Evolutionary conservation across 768 basidiomycete genomes (phyloP).

Genomic region (Mycena metata): DNA sequence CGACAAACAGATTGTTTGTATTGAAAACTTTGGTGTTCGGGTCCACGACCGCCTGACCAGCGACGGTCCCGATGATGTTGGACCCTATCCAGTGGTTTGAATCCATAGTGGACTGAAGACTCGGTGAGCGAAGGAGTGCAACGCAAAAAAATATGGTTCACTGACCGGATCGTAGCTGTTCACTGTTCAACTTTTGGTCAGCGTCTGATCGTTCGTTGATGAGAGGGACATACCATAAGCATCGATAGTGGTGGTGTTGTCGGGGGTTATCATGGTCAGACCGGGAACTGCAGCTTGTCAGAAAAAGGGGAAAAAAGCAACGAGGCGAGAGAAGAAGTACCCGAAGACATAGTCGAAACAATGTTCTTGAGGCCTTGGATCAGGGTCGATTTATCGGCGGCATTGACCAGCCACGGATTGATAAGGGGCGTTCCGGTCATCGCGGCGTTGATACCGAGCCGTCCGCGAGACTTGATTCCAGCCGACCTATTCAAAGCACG

Average conservation of each 20-base stretch:
- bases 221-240: slow-evolving; percentile 42
- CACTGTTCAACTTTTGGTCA: slow-evolving; percentile 27
- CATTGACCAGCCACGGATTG: slow-evolving; percentile 57
- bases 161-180: slow-evolving; percentile 33
- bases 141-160: neutral
- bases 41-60: slow-evolving; percentile 53
- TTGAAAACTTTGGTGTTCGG: slow-evolving; percentile 54
- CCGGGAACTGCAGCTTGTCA: slow-evolving; percentile 41
- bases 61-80: slow-evolving; percentile 45
- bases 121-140: neutral
- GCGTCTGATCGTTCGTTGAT: neutral
- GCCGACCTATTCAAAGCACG: slow-evolving; percentile 43
- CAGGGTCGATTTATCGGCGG: slow-evolving; percentile 53
- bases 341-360: slow-evolving; percentile 39
- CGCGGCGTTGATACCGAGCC: slow-evolving; percentile 54
- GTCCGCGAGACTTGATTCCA: slow-evolving; percentile 57
- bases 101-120: slow-evolving; percentile 43
- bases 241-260: slow-evolving; percentile 52
- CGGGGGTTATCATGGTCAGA: slow-evolving; percentile 56
- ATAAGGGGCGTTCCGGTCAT: slow-evolving; percentile 49
- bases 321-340: neutral
- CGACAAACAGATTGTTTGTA: slow-evolving; percentile 49
- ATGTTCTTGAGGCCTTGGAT: slow-evolving; percentile 51
- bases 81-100: slow-evolving; percentile 61
- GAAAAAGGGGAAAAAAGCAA: neutral